Percentiles rank a stretch among this genome's conserved stretches.
phyloP scores from a whole-genome alignment of 2,329 filamentous ascomycete species.

The Trichophyton mentagrophytes region DNA sequence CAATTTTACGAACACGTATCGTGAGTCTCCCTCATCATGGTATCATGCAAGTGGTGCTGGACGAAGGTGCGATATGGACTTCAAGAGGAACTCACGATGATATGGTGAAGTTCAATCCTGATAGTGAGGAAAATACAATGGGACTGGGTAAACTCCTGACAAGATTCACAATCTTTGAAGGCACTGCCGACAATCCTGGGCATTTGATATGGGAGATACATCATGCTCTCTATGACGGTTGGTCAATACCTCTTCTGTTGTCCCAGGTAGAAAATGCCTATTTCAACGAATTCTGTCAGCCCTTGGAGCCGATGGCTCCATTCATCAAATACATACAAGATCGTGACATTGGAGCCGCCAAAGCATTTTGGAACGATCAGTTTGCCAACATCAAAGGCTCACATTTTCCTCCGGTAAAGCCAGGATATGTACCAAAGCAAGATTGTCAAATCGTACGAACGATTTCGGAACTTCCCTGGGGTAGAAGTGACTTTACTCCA shows the following conservation, averaged over 20 bases:
- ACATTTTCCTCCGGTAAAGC: slow-evolving; percentile 2
- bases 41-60: slow-evolving; percentile 18
- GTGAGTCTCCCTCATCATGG: slow-evolving; percentile 10
- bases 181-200: neutral
- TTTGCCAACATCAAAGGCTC: slow-evolving; percentile 4
- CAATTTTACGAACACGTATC: slow-evolving; percentile 31
- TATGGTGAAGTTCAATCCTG: neutral
- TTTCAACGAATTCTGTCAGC: neutral
- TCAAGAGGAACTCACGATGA: neutral
- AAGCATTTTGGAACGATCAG: slow-evolving; percentile 9
- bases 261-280: neutral
- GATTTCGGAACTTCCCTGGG: neutral
- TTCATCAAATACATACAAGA: slow-evolving; percentile 2
- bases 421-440: neutral
- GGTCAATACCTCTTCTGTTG: neutral
- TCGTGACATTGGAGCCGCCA: neutral
- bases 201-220: neutral
- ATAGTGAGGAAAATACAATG: neutral
- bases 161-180: neutral
- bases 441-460: neutral
- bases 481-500: slow-evolving; percentile 1
- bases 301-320: neutral
- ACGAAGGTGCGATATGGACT: slow-evolving; percentile 11
- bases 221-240: slow-evolving; percentile 6
- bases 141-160: neutral